Conservation (phyloP, 1,284 basidiomycete species). For the Pseudomicrostroma phylloplanum region DNA sequence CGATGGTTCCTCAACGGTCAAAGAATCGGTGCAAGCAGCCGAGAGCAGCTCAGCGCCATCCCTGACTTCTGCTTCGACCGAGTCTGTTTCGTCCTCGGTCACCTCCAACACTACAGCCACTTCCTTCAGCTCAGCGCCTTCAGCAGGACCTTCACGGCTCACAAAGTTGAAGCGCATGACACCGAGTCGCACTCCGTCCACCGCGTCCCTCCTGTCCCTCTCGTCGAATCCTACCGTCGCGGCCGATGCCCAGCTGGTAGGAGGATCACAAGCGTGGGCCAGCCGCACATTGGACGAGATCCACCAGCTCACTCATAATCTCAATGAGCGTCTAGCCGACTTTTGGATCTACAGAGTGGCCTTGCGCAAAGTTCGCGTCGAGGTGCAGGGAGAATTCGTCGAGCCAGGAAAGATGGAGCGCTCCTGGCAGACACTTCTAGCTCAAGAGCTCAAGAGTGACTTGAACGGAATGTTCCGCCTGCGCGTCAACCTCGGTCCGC, state of each 20-base stretch:
- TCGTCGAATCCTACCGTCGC: background rate
- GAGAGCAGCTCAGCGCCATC: too few relatives aligned
- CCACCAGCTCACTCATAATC: slow-evolving; percentile 25
- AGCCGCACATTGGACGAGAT: slow-evolving; percentile 30
- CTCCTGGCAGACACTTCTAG: slow-evolving; percentile 17
- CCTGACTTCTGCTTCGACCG: background rate
- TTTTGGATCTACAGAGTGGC: slow-evolving; percentile 39
- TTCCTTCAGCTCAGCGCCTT: background rate
- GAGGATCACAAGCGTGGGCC: slow-evolving; percentile 30
- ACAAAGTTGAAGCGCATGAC: background rate
- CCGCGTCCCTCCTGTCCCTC: background rate
- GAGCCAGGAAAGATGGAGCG: slow-evolving; percentile 16
- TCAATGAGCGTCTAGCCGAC: slow-evolving; percentile 25
- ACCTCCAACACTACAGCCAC: background rate
- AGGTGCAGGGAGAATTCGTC: slow-evolving; percentile 14
- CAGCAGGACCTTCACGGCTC: background rate
- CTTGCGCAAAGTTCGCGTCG: slow-evolving; percentile 26
- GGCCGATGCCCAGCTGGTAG: slow-evolving; percentile 6
- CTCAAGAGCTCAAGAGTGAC: slow-evolving; percentile 6
- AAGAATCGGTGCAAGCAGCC: background rate
- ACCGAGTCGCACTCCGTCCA: background rate
- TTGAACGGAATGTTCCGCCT: slow-evolving; percentile 12
- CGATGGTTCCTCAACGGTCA: too few relatives aligned
- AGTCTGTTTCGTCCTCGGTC: background rate
- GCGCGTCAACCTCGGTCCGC: background rate